Conservation (phyloP, 1,139 yeast genomes). For the Suhomyces bribrorum region DNA sequence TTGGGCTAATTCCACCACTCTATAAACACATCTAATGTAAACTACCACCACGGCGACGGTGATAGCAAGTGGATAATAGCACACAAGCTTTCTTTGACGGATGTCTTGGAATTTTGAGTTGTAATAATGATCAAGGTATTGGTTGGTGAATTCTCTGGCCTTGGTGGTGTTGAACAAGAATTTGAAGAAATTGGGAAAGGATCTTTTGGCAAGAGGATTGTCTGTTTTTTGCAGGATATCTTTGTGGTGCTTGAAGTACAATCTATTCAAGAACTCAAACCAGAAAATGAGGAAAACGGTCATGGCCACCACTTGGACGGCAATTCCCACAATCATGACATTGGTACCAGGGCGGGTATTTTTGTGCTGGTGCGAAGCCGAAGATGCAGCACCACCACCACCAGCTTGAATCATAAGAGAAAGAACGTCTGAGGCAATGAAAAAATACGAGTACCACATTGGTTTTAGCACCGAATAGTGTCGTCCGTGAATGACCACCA, state of each 20-base stretch:
- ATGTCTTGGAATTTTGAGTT: constrained; percentile 43
- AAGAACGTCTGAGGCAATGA: constrained; percentile 65
- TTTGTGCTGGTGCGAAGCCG: constrained; percentile 41
- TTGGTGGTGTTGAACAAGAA: constrained; percentile 31
- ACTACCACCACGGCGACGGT: constrained; percentile 57
- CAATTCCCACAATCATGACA: constrained; percentile 81
- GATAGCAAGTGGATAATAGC: constrained; percentile 52
- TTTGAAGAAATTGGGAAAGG: constrained; percentile 30
- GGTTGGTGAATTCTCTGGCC: constrained; percentile 23
- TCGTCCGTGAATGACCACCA: constrained; percentile 69
- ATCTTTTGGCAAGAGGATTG: constrained; percentile 26
- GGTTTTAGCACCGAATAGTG: constrained; percentile 66
- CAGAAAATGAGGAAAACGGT: constrained; percentile 58
- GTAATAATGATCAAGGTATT: constrained; percentile 33
- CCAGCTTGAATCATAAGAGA: constrained; percentile 76
- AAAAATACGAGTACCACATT: constrained; percentile 70
- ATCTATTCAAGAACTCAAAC: constrained; percentile 51
- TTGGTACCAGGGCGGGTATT: constrained; percentile 59
- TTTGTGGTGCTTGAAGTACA: constrained; percentile 38
- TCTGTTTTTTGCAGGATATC: constrained; percentile 17
- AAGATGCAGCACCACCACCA: constrained; percentile 80
- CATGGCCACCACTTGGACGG: constrained; percentile 78
- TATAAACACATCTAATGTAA: constrained; percentile 73
- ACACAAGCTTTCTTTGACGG: constrained; percentile 43
- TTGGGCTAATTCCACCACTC: constrained; percentile 75